phyloP scores from a whole-genome alignment of 1,284 basidiomycete genomes.

The Leccinum fuscescens region DNA sequence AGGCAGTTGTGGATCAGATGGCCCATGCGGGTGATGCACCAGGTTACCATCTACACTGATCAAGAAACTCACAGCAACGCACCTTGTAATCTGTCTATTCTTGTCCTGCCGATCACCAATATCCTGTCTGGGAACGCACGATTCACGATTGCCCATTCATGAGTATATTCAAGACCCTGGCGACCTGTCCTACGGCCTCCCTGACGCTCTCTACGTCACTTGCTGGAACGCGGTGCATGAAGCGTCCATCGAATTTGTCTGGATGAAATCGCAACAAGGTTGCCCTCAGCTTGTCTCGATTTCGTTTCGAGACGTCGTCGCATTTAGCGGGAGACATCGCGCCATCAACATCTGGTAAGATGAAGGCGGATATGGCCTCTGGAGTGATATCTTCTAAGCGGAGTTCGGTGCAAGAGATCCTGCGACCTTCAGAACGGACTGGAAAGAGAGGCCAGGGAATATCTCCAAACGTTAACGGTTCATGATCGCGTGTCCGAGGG shows the following conservation, averaged over 20 bases:
- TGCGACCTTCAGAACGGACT: background rate
- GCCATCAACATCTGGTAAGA: slow-evolving; percentile 41
- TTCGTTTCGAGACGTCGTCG: slow-evolving; percentile 37
- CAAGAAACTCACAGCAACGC: background rate
- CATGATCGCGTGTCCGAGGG: slow-evolving; percentile 19
- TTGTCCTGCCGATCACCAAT: background rate
- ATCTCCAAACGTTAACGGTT: slow-evolving; percentile 50
- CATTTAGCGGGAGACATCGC: slow-evolving; percentile 7
- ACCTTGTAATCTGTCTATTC: background rate
- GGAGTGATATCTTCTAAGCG: slow-evolving; percentile 52
- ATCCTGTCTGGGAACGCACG: background rate
- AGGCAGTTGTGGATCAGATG: no score
- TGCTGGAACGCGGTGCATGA: slow-evolving; percentile 55
- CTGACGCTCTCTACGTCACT: slow-evolving; percentile 70
- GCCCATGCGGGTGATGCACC: no score
- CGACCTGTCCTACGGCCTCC: slow-evolving; percentile 75
- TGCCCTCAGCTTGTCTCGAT: slow-evolving; percentile 66
- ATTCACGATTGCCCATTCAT: slow-evolving; percentile 35
- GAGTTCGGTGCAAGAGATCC: slow-evolving; percentile 20
- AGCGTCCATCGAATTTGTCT: slow-evolving; percentile 79
- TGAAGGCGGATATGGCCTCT: slow-evolving; percentile 60
- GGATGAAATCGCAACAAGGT: slow-evolving; percentile 80
- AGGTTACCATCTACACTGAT: background rate
- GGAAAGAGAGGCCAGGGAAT: slow-evolving; percentile 78
- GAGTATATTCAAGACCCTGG: slow-evolving; percentile 49